Base-by-base conservation (phyloP, 2,329 filamentous ascomycete genomes). In the Pseudopithomyces maydicus region DNA sequence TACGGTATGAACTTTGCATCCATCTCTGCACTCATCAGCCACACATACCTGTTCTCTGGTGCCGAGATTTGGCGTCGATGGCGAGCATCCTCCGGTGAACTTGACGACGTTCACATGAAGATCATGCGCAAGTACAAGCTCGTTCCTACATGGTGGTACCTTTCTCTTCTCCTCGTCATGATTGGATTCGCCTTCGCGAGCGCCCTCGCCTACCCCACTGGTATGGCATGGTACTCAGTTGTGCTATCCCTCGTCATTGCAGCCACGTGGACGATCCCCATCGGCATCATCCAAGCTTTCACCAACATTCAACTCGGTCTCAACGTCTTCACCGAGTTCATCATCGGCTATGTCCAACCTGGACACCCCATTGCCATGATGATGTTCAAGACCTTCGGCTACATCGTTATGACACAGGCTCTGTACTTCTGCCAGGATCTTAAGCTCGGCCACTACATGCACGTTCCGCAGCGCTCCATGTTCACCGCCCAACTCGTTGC, bases 1-100 rank as follows among this genome's bases (percentile, higher is more conserved):
- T 96, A 96, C 65, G 91, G 89, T 2, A 84, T 96, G 22, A 91
- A 95, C 68, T 96, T 96, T 72, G 92, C 92, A 11, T 90, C 89
- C 1, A 80, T 96, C 19, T 88, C 91, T 20, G 89, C 88, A 0
- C 81, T 92, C 1, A 75, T 92, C n/a, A 82, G 90, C 85, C 0
- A 84, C 79, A 61, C 58, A 1, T 64, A 58, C 59, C 77, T 92
- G 3, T 86, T 90, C 73, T 85, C 91, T 57, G 83, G 44, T 35
- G n/a, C 29, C 10, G 89, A 33, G 80, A 84, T 60, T 84, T 87
- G 52, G 87, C 91, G 77, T 41, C 86, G 88, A 59, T 87, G 85
- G 67, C 82, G 78, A 55, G 82, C 82, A 62, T 85, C 85, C 61
- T 84, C 82, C 7, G 81, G 70, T 17, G 85, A 88, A 41, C 75